These are phyloP conservation scores for Aspergillus pseudoviridinutans DNA, from an alignment of 2,329 filamentous ascomycete species.

Conservation along the genomic window DNA sequence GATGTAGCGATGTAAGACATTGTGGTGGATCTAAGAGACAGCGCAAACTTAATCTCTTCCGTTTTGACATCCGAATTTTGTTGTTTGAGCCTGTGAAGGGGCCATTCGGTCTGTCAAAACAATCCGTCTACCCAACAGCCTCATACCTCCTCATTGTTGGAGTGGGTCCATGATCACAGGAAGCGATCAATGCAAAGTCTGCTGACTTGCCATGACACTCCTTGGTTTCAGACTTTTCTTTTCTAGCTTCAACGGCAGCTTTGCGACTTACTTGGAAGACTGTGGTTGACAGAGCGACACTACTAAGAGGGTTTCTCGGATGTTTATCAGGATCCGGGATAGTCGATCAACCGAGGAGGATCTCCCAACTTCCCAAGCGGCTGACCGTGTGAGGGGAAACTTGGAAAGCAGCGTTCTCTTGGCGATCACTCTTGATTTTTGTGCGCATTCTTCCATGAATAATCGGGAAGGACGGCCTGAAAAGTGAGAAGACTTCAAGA, in stretches of 20 bases:
- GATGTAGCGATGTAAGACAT: neutral
- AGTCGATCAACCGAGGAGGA: neutral
- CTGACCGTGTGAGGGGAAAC: neutral
- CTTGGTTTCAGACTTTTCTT: neutral
- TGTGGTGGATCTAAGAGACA: neutral
- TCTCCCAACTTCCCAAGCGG: neutral
- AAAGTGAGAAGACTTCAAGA: neutral
- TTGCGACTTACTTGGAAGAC: neutral
- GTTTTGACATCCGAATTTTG: neutral
- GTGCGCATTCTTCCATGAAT: neutral
- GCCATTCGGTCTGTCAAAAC: neutral
- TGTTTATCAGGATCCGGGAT: slow-evolving; percentile 3
- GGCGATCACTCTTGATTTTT: neutral
- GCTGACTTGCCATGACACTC: neutral
- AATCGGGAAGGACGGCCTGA: neutral
- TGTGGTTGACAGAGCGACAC: neutral
- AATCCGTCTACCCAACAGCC: neutral
- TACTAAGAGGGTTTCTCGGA: neutral
- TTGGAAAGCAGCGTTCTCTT: neutral
- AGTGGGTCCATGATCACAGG: neutral
- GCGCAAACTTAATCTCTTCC: neutral
- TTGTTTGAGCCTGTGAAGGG: neutral
- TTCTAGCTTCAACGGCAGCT: neutral
- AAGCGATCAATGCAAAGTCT: neutral
- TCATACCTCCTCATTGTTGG: neutral